Conservation (phyloP, 257 asterid species). For the Solanum bulbocastanum region DNA sequence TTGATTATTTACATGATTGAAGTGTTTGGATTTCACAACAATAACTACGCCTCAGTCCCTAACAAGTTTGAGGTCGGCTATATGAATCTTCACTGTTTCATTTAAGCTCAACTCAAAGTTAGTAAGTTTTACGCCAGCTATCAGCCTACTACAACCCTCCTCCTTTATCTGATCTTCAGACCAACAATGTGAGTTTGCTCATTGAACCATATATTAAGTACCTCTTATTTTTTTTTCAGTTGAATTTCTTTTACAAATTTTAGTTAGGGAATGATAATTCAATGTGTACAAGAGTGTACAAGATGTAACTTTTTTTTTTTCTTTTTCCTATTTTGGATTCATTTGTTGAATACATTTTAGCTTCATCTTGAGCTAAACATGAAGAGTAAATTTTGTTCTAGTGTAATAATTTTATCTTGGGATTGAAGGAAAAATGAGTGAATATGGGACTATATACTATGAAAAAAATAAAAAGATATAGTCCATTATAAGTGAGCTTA, state of each 20-base stretch:
- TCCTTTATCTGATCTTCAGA: not conserved
- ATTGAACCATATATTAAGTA: not conserved
- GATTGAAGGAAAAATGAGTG: conserved; percentile 12
- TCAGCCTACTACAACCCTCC: no score
- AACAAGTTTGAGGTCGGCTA: not conserved
- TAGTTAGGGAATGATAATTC: not conserved
- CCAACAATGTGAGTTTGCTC: not conserved
- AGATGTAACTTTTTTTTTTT: not conserved
- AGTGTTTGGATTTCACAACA: not conserved
- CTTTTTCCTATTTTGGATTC: not conserved
- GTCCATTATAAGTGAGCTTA: not conserved
- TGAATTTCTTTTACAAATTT: not conserved
- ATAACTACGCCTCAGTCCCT: not conserved
- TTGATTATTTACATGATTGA: conserved; percentile 29
- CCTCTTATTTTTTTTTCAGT: not conserved
- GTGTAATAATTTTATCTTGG: conserved; percentile 6
- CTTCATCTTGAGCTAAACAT: not conserved
- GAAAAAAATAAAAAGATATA: not conserved
- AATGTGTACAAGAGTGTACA: conserved; percentile 3
- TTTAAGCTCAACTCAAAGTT: not conserved
- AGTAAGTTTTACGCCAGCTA: not conserved
- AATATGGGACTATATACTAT: not conserved
- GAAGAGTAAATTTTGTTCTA: not conserved
- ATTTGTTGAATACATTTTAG: not conserved
- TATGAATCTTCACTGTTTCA: not conserved